Percentiles rank a stretch among this genome's conserved stretches.
These are phyloP conservation scores for Acanthamoeba healyi DNA, from an alignment of 208 protist genomes.

Conservation along the genomic window DNA sequence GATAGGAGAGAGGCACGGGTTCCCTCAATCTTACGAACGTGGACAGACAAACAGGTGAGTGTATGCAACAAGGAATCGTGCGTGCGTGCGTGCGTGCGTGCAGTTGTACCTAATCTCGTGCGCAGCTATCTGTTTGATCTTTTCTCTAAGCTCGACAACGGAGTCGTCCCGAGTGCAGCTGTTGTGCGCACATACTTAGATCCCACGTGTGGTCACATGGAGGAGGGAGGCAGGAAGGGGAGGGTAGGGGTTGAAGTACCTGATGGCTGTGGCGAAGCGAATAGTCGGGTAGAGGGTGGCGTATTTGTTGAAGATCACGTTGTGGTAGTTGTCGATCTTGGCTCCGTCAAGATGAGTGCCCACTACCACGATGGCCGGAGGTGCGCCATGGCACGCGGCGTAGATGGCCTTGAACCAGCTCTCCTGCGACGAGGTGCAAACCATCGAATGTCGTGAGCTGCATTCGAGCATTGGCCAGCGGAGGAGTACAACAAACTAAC, in stretches of 20 bases:
- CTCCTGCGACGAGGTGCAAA: background rate
- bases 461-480: background rate
- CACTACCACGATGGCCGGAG: constrained; percentile 3
- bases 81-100: no score
- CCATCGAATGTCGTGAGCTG: background rate
- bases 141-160: background rate
- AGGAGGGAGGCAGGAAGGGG: background rate
- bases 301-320: constrained; percentile 32
- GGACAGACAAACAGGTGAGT: no score
- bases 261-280: constrained; percentile 4
- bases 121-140: background rate
- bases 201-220: no score
- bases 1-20: background rate
- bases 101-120: background rate
- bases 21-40: background rate
- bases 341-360: constrained; percentile 17
- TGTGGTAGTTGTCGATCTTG: constrained; percentile 44
- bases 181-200: no score
- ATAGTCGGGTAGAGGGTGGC: constrained; percentile 1
- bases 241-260: background rate
- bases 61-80: no score
- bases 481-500: no score
- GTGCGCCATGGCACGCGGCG: background rate
- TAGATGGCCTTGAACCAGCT: constrained; percentile 19
- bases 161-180: background rate